These are phyloP conservation scores for Venturia asperata DNA, from an alignment of 2,329 filamentous ascomycete genomes.

Conservation along the genomic window DNA sequence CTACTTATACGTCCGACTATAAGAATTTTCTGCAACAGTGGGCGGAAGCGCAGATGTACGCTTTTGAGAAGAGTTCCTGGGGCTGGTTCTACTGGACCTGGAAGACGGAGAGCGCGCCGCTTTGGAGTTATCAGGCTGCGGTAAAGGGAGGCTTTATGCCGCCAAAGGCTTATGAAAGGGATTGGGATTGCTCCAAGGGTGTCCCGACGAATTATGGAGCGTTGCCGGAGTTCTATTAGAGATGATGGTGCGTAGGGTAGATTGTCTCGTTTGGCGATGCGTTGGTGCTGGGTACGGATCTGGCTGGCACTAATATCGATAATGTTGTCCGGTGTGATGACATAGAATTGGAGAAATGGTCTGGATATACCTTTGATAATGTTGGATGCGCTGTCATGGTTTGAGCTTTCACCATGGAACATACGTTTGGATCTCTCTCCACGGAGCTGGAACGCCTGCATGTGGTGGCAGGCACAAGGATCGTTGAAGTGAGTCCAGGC, in stretches of 20 bases:
- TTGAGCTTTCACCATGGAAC: no score
- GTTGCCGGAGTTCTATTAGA: slow-evolving; percentile 40
- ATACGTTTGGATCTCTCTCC: no score
- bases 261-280: neutral
- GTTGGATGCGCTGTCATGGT: neutral
- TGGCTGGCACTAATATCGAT: no score
- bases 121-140: slow-evolving; percentile 89
- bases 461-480: no score
- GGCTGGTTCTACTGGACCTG: slow-evolving; percentile 99
- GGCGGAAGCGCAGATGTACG: slow-evolving; percentile 91
- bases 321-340: neutral
- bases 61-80: slow-evolving; percentile 76
- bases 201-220: slow-evolving; percentile 37
- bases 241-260: neutral
- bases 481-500: no score
- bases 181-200: slow-evolving; percentile 35
- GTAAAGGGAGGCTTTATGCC: slow-evolving; percentile 73
- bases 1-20: slow-evolving; percentile 62
- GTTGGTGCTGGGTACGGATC: neutral
- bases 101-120: slow-evolving; percentile 76
- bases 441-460: no score
- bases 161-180: slow-evolving; percentile 35
- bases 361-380: neutral
- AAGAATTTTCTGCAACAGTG: slow-evolving; percentile 83
- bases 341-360: neutral